Percentiles rank a stretch among this genome's conserved stretches.
Conservation (phyloP, 2,329 filamentous ascomycete genomes). For the Gyromitra esculenta region DNA sequence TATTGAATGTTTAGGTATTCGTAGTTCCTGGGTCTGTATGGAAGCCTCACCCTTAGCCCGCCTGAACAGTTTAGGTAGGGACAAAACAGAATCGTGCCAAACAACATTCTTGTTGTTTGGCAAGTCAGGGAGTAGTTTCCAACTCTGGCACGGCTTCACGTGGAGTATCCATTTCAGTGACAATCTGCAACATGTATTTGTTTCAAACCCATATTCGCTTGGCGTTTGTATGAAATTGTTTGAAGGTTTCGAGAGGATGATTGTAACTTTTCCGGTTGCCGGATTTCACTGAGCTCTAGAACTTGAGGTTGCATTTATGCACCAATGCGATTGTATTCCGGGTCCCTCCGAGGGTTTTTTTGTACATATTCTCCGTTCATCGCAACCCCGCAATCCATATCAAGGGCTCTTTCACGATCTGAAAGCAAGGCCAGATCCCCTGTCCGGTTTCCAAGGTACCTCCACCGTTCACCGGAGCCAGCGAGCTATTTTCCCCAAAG, state of each 20-base stretch:
- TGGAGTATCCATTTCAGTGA: slow-evolving; percentile 23
- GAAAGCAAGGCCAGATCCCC: slow-evolving; percentile 30
- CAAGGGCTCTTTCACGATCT: slow-evolving; percentile 30
- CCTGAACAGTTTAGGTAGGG: slow-evolving; percentile 16
- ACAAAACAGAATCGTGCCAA: slow-evolving; percentile 41
- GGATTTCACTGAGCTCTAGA: slow-evolving; percentile 5
- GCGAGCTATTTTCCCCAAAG: slow-evolving; percentile 11
- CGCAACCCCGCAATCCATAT: slow-evolving; percentile 34
- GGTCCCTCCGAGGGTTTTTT: neutral
- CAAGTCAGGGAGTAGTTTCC: slow-evolving; percentile 31
- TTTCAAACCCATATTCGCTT: slow-evolving; percentile 9
- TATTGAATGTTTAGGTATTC: slow-evolving; percentile 26
- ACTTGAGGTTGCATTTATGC: neutral
- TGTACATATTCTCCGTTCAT: slow-evolving; percentile 30
- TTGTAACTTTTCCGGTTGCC: slow-evolving; percentile 4
- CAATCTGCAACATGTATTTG: slow-evolving; percentile 10
- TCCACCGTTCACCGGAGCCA: slow-evolving; percentile 21
- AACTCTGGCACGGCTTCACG: slow-evolving; percentile 14
- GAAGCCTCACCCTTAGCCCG: slow-evolving; percentile 14
- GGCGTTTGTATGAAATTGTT: slow-evolving; percentile 6
- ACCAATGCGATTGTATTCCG: neutral
- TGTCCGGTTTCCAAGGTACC: slow-evolving; percentile 7
- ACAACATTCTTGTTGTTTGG: slow-evolving; percentile 36
- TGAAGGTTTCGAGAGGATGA: neutral
- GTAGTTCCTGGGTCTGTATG: slow-evolving; percentile 23